phyloP scores from a whole-genome alignment of 1,284 basidiomycete genomes.

The Cryptococcus hybrid region DNA sequence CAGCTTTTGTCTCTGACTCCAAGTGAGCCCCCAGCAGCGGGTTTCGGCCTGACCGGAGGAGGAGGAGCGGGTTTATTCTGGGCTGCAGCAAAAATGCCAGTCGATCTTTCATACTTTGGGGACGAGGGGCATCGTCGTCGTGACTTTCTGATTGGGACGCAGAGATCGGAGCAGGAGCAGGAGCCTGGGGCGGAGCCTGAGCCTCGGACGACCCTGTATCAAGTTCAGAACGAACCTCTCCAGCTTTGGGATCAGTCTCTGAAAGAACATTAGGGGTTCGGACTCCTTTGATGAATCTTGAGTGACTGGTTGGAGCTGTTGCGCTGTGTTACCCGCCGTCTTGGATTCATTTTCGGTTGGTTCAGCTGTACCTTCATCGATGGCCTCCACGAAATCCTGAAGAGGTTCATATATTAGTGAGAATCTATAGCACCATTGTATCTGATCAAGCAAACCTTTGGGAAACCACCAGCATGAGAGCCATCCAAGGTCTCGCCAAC shows the following conservation, averaged over 20 bases:
- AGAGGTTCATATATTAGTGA: neutral
- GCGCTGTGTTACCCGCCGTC: too few species aligned
- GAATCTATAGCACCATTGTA: neutral
- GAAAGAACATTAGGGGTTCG: too few species aligned
- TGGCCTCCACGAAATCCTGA: neutral
- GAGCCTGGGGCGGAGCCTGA: conserved; percentile 7
- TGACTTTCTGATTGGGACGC: conserved; percentile 3
- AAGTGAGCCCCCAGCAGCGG: conserved; percentile 54
- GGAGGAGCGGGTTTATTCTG: conserved; percentile 52
- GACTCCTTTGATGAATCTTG: too few species aligned
- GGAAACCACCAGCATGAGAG: conserved; percentile 45
- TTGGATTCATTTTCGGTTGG: too few species aligned
- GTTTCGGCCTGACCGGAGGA: conserved; percentile 64
- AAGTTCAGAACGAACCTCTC: too few species aligned
- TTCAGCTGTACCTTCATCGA: neutral
- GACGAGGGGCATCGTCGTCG: conserved; percentile 12
- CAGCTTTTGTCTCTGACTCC: conserved; percentile 49
- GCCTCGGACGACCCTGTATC: neutral
- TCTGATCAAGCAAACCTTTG: conserved; percentile 31
- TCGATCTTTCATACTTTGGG: conserved; percentile 48
- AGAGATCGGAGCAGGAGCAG: conserved; percentile 7
- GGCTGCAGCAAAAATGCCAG: conserved; percentile 50
- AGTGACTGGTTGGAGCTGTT: too few species aligned
- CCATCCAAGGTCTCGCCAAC: conserved; percentile 47
- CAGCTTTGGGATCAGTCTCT: too few species aligned